Percentiles rank a stretch among this genome's conserved stretches.
Evolutionary conservation across 495 filamentous ascomycete genomes (phyloP).

Genomic region (Penicillium alfredii): DNA sequence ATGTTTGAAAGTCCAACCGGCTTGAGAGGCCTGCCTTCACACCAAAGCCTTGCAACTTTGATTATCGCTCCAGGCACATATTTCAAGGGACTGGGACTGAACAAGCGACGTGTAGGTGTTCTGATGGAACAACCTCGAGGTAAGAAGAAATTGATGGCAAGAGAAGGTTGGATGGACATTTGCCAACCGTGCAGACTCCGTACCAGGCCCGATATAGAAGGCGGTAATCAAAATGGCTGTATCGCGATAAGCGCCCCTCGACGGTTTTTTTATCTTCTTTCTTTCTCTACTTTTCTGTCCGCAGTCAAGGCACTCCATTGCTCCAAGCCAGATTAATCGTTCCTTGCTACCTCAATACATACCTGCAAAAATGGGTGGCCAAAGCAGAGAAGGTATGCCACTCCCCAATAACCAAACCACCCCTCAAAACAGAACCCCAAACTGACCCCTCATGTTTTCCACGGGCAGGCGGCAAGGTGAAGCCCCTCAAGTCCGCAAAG

Average conservation of each 20-base stretch:
- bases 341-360: constrained; percentile 8
- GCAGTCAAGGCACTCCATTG: too few relatives aligned
- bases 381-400: constrained; percentile 57
- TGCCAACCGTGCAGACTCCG: constrained; percentile 1
- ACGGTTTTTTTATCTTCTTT: constrained; percentile 17
- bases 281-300: constrained; percentile 13
- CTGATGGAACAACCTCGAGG: background rate
- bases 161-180: background rate
- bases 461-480: constrained; percentile 68
- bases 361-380: constrained; percentile 54
- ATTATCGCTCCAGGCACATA: constrained; percentile 18
- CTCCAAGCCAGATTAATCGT: too few relatives aligned
- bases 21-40: constrained; percentile 35
- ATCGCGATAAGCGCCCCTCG: constrained; percentile 11
- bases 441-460: constrained; percentile 3
- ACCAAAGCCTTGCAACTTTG: constrained; percentile 25
- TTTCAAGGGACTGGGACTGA: constrained; percentile 2
- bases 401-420: background rate
- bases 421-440: background rate
- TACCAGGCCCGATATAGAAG: background rate
- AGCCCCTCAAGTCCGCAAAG: constrained; percentile 77
- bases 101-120: background rate
- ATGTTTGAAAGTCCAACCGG: constrained; percentile 46
- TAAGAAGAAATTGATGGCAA: constrained; percentile 3
- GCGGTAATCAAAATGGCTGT: constrained; percentile 2